phyloP scores from a whole-genome alignment of 78 protist species.

The Dictyostelium firmibasis region DNA sequence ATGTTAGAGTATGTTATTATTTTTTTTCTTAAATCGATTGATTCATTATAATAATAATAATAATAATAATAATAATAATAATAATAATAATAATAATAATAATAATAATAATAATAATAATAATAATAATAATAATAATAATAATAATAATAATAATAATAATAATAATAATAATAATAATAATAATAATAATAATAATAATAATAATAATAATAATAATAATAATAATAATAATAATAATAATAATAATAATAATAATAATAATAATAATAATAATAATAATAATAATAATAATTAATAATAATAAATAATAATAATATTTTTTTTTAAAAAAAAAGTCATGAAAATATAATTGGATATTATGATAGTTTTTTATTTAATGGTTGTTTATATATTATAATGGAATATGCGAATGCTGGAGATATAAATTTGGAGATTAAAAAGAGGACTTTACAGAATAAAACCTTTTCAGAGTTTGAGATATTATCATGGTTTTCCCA shows the following conservation, averaged over 20 bases:
- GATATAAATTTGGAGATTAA: constrained; percentile 58
- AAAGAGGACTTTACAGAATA: constrained; percentile 18
- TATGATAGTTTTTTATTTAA: constrained; percentile 84
- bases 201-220: too few species aligned
- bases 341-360: constrained; percentile 84
- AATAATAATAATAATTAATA: neutral
- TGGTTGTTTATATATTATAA: constrained; percentile 89
- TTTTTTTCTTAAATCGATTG: neutral
- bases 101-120: too few species aligned
- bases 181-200: too few species aligned
- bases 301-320: neutral
- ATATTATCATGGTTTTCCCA: constrained; percentile 66
- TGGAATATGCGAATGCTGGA: constrained; percentile 94
- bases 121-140: too few species aligned
- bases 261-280: too few species aligned
- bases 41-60: too few species aligned
- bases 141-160: too few species aligned
- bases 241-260: too few species aligned
- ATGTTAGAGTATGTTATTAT: constrained; percentile 74
- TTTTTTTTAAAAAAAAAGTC: neutral
- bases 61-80: too few species aligned
- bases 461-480: constrained; percentile 51
- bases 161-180: too few species aligned
- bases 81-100: too few species aligned
- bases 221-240: too few species aligned